Evolutionary conservation across 345 rosid species (phyloP), one percentile per base, ranked within the genome.

Genomic region (Aegle marmelos): DNA sequence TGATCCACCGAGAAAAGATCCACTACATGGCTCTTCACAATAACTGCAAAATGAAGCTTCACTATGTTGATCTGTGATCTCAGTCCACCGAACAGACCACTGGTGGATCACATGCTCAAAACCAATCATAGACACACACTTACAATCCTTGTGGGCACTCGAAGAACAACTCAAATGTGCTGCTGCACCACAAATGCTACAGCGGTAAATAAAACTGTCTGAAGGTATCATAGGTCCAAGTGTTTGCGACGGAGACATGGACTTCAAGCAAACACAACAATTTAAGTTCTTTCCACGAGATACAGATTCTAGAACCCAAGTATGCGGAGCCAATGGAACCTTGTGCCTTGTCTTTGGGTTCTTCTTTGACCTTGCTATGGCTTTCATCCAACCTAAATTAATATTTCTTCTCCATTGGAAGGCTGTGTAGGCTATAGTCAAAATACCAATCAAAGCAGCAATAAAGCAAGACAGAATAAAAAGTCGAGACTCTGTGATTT

Each of bases 331-430:
- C 7, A 75, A 79, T 25, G 97, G 93, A 83, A 78, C 87, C 83
- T 85, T 90, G 84, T 91, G 92, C 80, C 90, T 87, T 19, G 94
- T 86, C 88, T 96, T 92, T 1, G 98, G 98, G 69, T 92, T 95
- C 82, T 89, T 94, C 92, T 92, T 96, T 3, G 97, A 91, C 65
- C 92, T 91, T 33, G 97, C 96, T 73, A 96, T 84, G 74, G 99
- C 98, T 86, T 88, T 96, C 86, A 87, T 96, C 99, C 98, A 92
- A 75, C 93, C 92, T 75, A 96, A 84, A 84, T 91, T 96, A 80
- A 94, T 92, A 77, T 96, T 94, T 77, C 98, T 89, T 74, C 99
- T 87, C 99, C 99, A 96, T 70, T 96, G 99, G 76, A 91, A 92
- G 78, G 98, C 97, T 0, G 97, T 92, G 82, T 90, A 96, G 68